These are phyloP conservation scores for Tuber aestivum DNA, from an alignment of 495 filamentous ascomycete species.

Conservation along the genomic window DNA sequence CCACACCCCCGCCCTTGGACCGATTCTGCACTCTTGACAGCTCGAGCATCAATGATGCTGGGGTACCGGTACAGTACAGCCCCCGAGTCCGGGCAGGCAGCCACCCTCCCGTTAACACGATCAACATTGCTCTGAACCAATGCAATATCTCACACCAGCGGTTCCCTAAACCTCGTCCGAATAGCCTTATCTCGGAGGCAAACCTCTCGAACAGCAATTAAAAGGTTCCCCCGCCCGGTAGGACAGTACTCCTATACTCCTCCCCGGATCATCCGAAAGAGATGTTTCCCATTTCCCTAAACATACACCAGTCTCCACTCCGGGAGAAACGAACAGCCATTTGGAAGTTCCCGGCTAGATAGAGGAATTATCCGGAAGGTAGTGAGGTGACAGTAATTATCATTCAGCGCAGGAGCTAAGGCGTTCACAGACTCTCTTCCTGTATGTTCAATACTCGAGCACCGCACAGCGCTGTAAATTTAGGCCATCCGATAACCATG, in stretches of 20 bases:
- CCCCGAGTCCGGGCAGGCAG: neutral
- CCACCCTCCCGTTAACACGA: neutral
- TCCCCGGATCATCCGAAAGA: neutral
- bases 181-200: neutral
- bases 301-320: neutral
- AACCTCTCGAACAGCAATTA: neutral
- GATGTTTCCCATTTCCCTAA: neutral
- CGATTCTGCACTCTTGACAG: neutral
- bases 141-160: neutral
- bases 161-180: neutral
- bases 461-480: neutral
- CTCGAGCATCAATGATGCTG: neutral
- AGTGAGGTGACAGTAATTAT: neutral
- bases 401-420: neutral
- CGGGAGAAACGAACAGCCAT: neutral
- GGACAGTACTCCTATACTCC: neutral
- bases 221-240: neutral
- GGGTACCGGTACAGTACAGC: neutral
- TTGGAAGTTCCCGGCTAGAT: neutral
- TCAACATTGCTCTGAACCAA: neutral
- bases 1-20: neutral
- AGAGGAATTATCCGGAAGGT: neutral
- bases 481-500: neutral
- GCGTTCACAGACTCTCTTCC: neutral
- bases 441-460: neutral